These are phyloP conservation scores for Ceratobasidium sp. DNA, from an alignment of 1,284 basidiomycete genomes.

Conservation along the genomic window DNA sequence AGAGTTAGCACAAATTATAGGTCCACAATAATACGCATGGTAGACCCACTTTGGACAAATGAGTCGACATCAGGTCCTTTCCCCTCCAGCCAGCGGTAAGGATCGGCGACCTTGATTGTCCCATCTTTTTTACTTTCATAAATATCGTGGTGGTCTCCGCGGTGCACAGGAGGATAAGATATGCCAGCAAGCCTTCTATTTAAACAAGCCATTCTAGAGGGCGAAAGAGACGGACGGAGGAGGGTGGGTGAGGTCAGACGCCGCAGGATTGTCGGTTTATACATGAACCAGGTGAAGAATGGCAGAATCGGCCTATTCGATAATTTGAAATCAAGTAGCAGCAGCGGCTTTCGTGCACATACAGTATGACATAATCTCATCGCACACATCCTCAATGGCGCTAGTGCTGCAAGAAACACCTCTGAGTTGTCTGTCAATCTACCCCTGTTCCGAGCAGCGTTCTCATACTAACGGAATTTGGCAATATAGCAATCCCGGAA, in stretches of 20 bases:
- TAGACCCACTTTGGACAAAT: slow-evolving; percentile 51
- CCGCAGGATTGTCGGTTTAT: too few species aligned
- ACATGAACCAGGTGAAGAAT: too few species aligned
- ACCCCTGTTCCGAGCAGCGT: too few species aligned
- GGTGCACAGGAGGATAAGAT: slow-evolving; percentile 72
- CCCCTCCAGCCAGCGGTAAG: slow-evolving; percentile 80
- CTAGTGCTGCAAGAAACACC: background rate
- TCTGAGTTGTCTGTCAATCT: background rate
- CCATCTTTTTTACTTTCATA: slow-evolving; percentile 75
- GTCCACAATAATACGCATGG: background rate
- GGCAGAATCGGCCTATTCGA: too few species aligned
- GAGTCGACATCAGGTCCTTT: slow-evolving; percentile 70
- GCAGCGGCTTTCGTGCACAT: too few species aligned
- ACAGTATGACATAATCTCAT: too few species aligned
- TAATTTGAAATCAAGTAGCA: too few species aligned
- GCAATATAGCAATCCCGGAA: slow-evolving; percentile 26
- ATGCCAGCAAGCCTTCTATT: slow-evolving; percentile 18
- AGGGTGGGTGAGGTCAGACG: background rate
- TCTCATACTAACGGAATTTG: too few species aligned
- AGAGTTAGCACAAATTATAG: slow-evolving; percentile 1
- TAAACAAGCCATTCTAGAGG: background rate
- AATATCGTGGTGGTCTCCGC: slow-evolving; percentile 74
- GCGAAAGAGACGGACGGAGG: background rate
- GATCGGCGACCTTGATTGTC: slow-evolving; percentile 73
- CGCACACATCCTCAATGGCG: too few species aligned